phyloP scores from a whole-genome alignment of 75 land plant species.

The Pseudotsuga menziesii region DNA sequence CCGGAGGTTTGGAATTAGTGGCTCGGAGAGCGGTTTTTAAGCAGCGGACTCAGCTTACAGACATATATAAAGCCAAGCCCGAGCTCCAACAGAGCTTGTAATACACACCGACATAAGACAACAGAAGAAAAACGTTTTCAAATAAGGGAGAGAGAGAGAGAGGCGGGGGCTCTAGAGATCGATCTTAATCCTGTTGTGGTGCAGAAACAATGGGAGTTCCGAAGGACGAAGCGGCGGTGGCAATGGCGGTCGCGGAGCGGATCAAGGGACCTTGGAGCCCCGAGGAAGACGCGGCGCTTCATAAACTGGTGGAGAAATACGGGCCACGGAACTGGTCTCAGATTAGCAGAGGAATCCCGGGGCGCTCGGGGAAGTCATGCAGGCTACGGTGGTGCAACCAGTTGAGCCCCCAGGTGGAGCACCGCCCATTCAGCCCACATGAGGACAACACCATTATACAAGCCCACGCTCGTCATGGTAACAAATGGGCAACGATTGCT shows the following conservation, averaged over 20 bases:
- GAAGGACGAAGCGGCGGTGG: neutral
- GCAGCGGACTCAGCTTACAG: neutral
- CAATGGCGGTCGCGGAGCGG: slow-evolving; percentile 27
- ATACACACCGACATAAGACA: neutral
- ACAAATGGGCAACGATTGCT: slow-evolving; percentile 59
- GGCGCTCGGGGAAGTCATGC: slow-evolving; percentile 51
- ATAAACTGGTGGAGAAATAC: slow-evolving; percentile 41
- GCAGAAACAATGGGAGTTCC: neutral
- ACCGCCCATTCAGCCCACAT: slow-evolving; percentile 40
- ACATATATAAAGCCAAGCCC: neutral
- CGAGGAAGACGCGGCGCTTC: slow-evolving; percentile 49
- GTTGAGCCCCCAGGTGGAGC: slow-evolving; percentile 48
- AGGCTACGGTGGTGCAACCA: slow-evolving; percentile 53
- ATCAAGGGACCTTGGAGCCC: slow-evolving; percentile 66
- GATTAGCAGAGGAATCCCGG: slow-evolving; percentile 43
- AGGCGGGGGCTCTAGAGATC: too few relatives aligned
- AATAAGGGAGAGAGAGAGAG: too few relatives aligned
- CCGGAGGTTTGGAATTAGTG: too few relatives aligned
- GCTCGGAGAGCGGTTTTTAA: neutral
- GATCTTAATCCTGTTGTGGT: neutral
- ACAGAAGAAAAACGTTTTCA: neutral
- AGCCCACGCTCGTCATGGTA: slow-evolving; percentile 32
- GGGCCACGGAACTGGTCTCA: slow-evolving; percentile 58
- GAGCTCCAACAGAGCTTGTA: neutral
- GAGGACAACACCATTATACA: slow-evolving; percentile 32